phyloP scores from a whole-genome alignment of 441 rosid species.

The Hypseocharis bilobata region DNA sequence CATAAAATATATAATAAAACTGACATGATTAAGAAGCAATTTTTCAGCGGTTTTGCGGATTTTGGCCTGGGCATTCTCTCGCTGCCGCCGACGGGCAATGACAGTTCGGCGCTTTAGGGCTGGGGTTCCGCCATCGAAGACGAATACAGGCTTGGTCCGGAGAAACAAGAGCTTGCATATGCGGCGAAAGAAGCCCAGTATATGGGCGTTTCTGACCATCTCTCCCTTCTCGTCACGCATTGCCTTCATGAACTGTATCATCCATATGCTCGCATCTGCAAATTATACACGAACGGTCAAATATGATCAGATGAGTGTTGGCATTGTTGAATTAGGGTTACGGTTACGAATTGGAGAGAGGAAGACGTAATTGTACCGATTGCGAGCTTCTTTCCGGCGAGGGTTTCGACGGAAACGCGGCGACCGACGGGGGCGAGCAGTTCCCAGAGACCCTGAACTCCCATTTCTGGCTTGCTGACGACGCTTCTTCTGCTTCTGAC shows the following conservation, averaged over 20 bases:
- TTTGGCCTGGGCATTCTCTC: conserved; percentile 88
- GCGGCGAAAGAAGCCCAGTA: conserved; percentile 80
- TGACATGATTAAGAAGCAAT: conserved; percentile 72
- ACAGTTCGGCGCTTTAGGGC: conserved; percentile 89
- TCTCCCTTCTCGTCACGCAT: conserved; percentile 95
- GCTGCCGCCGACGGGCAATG: conserved; percentile 76
- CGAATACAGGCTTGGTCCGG: conserved; percentile 78
- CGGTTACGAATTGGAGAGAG: conserved; percentile 12
- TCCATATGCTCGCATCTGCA: conserved; percentile 89
- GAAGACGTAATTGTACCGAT: conserved; percentile 38
- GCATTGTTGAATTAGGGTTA: conserved; percentile 13
- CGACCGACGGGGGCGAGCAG: conserved; percentile 85
- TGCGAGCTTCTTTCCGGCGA: conserved; percentile 75
- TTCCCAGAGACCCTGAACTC: conserved; percentile 96
- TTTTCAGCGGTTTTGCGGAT: conserved; percentile 90
- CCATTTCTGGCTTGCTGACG: conserved; percentile 36
- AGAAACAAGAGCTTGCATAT: conserved; percentile 77
- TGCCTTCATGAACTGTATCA: conserved; percentile 95
- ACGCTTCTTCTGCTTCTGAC: not conserved
- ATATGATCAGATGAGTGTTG: not conserved
- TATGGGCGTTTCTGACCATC: conserved; percentile 82
- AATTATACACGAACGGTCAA: not conserved
- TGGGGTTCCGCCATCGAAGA: conserved; percentile 90
- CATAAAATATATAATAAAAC: conserved; percentile 1
- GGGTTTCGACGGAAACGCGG: conserved; percentile 89